Evolutionary conservation across 2,329 filamentous ascomycete species (phyloP).

Genomic region (Colletotrichum spaethianum): DNA sequence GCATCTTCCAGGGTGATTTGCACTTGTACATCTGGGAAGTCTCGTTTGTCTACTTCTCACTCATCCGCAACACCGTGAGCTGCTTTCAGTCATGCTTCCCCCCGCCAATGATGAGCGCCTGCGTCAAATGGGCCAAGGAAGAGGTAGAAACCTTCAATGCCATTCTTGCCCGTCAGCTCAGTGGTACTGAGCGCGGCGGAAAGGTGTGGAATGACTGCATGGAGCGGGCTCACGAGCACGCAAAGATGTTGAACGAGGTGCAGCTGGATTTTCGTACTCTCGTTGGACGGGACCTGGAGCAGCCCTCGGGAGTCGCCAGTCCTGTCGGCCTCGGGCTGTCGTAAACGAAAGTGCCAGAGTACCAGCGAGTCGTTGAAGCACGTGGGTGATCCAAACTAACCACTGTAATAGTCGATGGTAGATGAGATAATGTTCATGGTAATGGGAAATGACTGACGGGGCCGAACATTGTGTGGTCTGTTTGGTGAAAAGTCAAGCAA

Average conservation of each 20-base stretch:
- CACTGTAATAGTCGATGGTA: not conserved
- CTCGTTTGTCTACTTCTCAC: conserved; percentile 94
- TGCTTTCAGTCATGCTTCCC: conserved; percentile 93
- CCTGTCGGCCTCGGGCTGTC: conserved; percentile 61
- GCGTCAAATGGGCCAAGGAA: conserved; percentile 98
- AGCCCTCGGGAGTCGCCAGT: conserved; percentile 44
- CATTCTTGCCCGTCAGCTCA: conserved; percentile 86
- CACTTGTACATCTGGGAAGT: conserved; percentile 95
- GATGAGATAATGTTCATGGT: not conserved
- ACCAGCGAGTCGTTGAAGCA: not conserved
- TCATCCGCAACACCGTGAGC: conserved; percentile 92
- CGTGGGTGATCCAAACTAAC: not conserved
- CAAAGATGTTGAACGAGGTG: conserved; percentile 84
- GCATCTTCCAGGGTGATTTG: conserved; percentile 94
- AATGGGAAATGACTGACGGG: conserved; percentile 2
- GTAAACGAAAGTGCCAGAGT: conserved; percentile 29
- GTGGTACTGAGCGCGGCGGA: conserved; percentile 84
- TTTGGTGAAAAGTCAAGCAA: conserved; percentile 3
- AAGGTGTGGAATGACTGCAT: conserved; percentile 87
- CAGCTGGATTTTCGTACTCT: conserved; percentile 91
- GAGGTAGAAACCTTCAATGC: conserved; percentile 92
- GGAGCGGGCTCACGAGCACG: conserved; percentile 84
- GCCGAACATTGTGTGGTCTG: not conserved
- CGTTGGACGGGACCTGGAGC: conserved; percentile 72
- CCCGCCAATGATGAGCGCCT: conserved; percentile 89